phyloP scores from a whole-genome alignment of 306 rosid species.

The Gleditsia sinensis region DNA sequence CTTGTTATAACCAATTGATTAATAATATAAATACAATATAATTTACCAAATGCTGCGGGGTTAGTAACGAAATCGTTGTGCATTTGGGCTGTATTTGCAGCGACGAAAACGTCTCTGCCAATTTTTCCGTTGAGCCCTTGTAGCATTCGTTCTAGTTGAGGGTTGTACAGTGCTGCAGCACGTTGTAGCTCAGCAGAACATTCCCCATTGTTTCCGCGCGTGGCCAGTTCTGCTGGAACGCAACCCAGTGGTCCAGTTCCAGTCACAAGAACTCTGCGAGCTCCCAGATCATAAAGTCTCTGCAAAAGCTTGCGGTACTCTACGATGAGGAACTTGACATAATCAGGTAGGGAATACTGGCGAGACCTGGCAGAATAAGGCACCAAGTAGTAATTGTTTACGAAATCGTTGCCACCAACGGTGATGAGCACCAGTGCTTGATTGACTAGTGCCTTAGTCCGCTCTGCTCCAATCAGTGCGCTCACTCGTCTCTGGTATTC shows the following conservation, averaged over 20 bases:
- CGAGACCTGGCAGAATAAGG: slow-evolving; percentile 72
- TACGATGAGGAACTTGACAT: slow-evolving; percentile 60
- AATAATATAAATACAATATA: too few relatives aligned
- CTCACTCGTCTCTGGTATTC: slow-evolving; percentile 58
- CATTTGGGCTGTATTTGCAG: slow-evolving; percentile 54
- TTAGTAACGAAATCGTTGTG: slow-evolving; percentile 53
- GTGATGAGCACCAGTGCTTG: slow-evolving; percentile 63
- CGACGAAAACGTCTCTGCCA: slow-evolving; percentile 56
- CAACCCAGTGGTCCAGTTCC: slow-evolving; percentile 82
- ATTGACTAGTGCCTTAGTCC: slow-evolving; percentile 44
- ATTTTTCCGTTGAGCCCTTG: slow-evolving; percentile 54
- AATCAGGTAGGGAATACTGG: slow-evolving; percentile 50
- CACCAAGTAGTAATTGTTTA: slow-evolving; percentile 68
- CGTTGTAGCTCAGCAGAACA: slow-evolving; percentile 68
- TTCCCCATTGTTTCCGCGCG: slow-evolving; percentile 52
- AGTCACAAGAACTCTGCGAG: slow-evolving; percentile 69
- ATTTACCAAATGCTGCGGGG: slow-evolving; percentile 63
- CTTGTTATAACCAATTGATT: too few relatives aligned
- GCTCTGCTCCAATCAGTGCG: slow-evolving; percentile 39
- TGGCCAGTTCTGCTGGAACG: slow-evolving; percentile 75
- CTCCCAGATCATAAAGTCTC: slow-evolving; percentile 63
- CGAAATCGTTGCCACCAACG: slow-evolving; percentile 75
- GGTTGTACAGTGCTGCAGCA: slow-evolving; percentile 68
- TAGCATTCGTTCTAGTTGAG: slow-evolving; percentile 63
- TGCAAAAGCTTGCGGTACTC: slow-evolving; percentile 64